phyloP scores from a whole-genome alignment of 495 filamentous ascomycete genomes.

The Barbatosphaeria neglecta region DNA sequence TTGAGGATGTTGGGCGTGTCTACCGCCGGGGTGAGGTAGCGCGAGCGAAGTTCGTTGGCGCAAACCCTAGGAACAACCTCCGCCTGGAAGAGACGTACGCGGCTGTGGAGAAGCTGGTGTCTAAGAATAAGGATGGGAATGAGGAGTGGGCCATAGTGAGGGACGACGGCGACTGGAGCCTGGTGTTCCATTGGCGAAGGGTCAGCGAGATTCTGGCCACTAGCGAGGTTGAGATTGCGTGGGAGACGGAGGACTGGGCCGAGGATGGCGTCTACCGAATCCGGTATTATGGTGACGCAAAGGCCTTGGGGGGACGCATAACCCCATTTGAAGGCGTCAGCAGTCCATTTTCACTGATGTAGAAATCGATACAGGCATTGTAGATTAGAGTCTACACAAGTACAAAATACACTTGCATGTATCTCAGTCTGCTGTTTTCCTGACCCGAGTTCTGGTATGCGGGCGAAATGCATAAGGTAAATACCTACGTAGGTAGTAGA shows the following conservation, averaged over 20 bases:
- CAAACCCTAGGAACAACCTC: constrained; percentile 84
- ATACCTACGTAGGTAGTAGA: too few species aligned
- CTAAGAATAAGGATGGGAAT: constrained; percentile 9
- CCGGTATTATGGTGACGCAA: constrained; percentile 78
- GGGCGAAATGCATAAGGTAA: too few species aligned
- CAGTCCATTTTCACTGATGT: constrained; percentile 43
- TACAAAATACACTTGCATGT: neutral
- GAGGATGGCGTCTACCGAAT: constrained; percentile 62
- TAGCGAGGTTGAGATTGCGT: constrained; percentile 68
- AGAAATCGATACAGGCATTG: neutral
- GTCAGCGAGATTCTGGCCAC: constrained; percentile 58
- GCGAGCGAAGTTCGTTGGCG: constrained; percentile 64
- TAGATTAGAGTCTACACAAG: too few species aligned
- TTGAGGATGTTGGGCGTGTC: constrained; percentile 39
- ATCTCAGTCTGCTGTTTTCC: too few species aligned
- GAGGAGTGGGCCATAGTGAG: constrained; percentile 52
- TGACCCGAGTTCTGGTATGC: too few species aligned
- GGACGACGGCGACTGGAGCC: constrained; percentile 66
- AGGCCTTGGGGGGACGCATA: constrained; percentile 54
- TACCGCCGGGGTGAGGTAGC: constrained; percentile 50
- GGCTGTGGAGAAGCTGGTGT: constrained; percentile 52
- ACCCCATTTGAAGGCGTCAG: constrained; percentile 67
- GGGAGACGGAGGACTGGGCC: constrained; percentile 58
- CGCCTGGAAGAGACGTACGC: constrained; percentile 68
- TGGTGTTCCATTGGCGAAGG: constrained; percentile 73